Percentiles rank a stretch among this genome's conserved stretches.
Evolutionary conservation across 352 stramenopile species (phyloP).

Genomic region (Elongisporangium undulatum): DNA sequence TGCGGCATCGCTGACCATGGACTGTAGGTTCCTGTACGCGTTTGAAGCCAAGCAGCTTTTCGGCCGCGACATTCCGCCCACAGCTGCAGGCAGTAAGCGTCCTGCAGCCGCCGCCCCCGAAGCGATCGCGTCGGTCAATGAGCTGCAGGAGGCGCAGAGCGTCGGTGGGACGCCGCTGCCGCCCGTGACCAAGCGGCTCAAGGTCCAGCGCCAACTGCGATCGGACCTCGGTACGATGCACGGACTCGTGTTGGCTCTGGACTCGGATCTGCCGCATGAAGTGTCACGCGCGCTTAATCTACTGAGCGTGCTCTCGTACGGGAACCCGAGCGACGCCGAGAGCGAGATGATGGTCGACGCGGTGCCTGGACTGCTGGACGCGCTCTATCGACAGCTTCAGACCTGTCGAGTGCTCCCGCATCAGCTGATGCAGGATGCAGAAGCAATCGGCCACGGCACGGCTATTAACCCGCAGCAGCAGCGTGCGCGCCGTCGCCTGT

Average conservation of each 20-base stretch:
- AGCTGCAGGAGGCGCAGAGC: constrained; percentile 65
- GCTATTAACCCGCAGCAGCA: constrained; percentile 3
- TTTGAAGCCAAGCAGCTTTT: constrained; percentile 84
- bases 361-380: constrained; percentile 65
- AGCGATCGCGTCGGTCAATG: constrained; percentile 47
- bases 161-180: constrained; percentile 59
- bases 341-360: constrained; percentile 64
- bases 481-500: constrained; percentile 24
- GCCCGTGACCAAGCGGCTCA: constrained; percentile 56
- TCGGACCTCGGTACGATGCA: constrained; percentile 61
- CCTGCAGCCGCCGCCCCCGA: constrained; percentile 14
- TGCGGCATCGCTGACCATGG: background rate
- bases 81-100: constrained; percentile 24
- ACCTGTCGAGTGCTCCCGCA: constrained; percentile 41
- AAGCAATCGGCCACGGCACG: background rate
- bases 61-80: constrained; percentile 38
- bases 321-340: constrained; percentile 38
- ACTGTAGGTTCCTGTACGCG: constrained; percentile 28
- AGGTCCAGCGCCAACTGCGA: constrained; percentile 42
- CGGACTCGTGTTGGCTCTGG: constrained; percentile 61
- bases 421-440: constrained; percentile 14
- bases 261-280: constrained; percentile 55
- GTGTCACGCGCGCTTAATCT: constrained; percentile 59
- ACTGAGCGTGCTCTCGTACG: constrained; percentile 70
- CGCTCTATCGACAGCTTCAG: constrained; percentile 65